phyloP scores from a whole-genome alignment of 495 filamentous ascomycete genomes.

The Aspergillus olivimuriae region DNA sequence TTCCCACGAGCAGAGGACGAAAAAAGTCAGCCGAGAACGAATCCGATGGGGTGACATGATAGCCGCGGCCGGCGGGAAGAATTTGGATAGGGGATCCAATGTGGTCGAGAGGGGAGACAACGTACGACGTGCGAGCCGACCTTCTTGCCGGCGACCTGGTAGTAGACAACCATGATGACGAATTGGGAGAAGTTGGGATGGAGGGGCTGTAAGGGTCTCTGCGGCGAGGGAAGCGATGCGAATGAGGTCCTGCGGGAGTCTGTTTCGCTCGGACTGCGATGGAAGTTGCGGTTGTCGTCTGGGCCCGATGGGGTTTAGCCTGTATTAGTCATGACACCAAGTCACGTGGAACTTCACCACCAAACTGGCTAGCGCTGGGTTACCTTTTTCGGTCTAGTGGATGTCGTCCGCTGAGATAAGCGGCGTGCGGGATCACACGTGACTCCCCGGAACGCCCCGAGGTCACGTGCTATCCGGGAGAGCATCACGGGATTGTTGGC shows the following conservation, averaged over 20 bases:
- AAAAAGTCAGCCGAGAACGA: background rate
- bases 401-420: background rate
- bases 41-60: background rate
- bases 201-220: conserved; percentile 15
- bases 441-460: conserved; percentile 21
- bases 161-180: conserved; percentile 77
- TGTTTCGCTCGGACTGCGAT: conserved; percentile 10
- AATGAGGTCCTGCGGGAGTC: conserved; percentile 9
- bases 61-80: conserved; percentile 1
- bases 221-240: conserved; percentile 19
- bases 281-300: conserved; percentile 22
- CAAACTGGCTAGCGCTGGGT: too few relatives aligned
- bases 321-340: too few relatives aligned
- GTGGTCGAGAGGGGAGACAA: conserved; percentile 19
- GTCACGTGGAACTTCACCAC: too few relatives aligned
- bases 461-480: background rate
- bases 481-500: background rate
- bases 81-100: conserved; percentile 10
- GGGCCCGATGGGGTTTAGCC: too few relatives aligned
- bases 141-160: conserved; percentile 81
- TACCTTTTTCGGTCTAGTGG: too few relatives aligned
- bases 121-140: conserved; percentile 91
- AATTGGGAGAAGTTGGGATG: conserved; percentile 23
- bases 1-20: conserved; percentile 2
- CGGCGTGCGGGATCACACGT: conserved; percentile 13